Percentiles rank a stretch among this genome's conserved stretches.
Conservation (phyloP, 305 asterid species). For the Fraxinus latifolia region DNA sequence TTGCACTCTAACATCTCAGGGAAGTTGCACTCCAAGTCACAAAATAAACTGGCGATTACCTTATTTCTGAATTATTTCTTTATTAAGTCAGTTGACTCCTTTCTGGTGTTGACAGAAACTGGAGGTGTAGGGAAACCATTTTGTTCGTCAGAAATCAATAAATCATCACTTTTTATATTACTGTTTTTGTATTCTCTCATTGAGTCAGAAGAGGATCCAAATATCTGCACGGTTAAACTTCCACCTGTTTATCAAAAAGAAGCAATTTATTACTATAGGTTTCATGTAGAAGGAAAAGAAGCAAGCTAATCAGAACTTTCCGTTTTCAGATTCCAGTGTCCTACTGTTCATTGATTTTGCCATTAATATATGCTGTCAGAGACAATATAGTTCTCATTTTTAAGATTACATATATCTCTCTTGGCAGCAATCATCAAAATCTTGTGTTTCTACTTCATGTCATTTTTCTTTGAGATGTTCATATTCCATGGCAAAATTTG, state of each 20-base stretch:
- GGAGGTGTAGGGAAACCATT: conserved; percentile 24
- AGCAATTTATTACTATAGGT: not conserved
- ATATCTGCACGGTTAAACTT: conserved; percentile 66
- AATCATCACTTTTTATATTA: not conserved
- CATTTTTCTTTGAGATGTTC: not conserved
- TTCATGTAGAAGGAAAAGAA: not conserved
- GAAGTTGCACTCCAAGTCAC: not conserved
- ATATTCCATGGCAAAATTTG: not conserved
- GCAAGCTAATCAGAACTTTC: not conserved
- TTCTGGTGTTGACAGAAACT: conserved; percentile 26
- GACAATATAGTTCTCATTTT: not conserved
- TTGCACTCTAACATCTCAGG: not conserved
- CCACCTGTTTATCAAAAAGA: conserved; percentile 43
- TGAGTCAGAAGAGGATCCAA: conserved; percentile 49
- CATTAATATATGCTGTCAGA: not conserved
- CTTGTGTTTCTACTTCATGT: not conserved
- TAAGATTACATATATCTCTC: not conserved
- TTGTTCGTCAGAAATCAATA: conserved; percentile 26
- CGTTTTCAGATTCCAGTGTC: not conserved
- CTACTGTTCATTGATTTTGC: not conserved
- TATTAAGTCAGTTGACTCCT: conserved; percentile 20
- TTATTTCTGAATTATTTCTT: conserved; percentile 31
- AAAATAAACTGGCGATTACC: not conserved
- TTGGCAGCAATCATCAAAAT: not conserved
- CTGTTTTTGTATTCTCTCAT: conserved; percentile 21